Conservation (phyloP, 352 stramenopile genomes). For the Phytophthora cryptogea region DNA sequence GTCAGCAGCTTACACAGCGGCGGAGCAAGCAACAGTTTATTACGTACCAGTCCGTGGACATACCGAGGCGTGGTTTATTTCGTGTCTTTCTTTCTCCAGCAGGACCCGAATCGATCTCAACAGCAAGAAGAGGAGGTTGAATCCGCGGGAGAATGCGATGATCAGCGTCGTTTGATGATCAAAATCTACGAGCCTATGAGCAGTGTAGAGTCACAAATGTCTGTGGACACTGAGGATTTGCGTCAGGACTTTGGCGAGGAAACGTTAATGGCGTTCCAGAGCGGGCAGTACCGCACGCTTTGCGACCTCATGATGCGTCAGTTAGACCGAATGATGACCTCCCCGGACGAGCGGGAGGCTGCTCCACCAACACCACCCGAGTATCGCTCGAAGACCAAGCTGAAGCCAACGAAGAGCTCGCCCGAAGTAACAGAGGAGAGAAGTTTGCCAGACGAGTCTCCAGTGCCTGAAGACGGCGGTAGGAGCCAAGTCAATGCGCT, state of each 20-base stretch:
- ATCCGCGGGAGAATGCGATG: not conserved
- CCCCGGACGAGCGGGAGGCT: conserved; percentile 8
- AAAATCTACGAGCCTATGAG: conserved; percentile 84
- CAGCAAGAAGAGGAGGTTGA: conserved; percentile 14
- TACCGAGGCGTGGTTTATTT: conserved; percentile 74
- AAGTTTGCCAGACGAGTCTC: not conserved
- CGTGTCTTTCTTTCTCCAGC: conserved; percentile 77
- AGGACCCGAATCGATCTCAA: conserved; percentile 25
- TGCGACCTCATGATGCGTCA: conserved; percentile 67
- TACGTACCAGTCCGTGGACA: conserved; percentile 72
- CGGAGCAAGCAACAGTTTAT: conserved; percentile 36
- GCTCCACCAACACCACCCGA: conserved; percentile 11
- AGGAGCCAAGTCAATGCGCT: conserved; percentile 15
- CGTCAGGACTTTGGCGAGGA: conserved; percentile 55
- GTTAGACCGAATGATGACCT: conserved; percentile 59
- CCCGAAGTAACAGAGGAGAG: not conserved
- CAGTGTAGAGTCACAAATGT: conserved; percentile 75
- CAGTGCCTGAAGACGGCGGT: not conserved
- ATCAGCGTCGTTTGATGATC: conserved; percentile 47
- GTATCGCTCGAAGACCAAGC: not conserved
- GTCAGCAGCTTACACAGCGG: conserved; percentile 18
- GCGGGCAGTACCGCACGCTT: conserved; percentile 51
- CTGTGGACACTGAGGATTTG: conserved; percentile 59
- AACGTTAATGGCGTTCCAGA: conserved; percentile 46
- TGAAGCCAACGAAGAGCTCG: not conserved